These are phyloP conservation scores for Apiotrichum brassicae DNA, from an alignment of 1,284 basidiomycete genomes.

Conservation along the genomic window DNA sequence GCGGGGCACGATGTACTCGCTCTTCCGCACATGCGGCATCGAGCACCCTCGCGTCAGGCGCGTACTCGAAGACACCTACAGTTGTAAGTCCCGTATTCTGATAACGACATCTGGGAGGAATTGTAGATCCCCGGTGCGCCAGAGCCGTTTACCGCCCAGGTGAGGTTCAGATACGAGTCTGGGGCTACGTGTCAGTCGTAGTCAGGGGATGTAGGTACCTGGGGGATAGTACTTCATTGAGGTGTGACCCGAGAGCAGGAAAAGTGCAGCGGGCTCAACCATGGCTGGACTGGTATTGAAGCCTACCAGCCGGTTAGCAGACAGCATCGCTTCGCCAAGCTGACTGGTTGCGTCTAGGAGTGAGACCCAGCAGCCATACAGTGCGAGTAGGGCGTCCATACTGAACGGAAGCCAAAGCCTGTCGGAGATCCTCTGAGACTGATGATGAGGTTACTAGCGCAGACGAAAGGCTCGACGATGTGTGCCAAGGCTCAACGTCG, in stretches of 20 bases:
- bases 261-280: no score
- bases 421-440: no score
- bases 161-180: slow-evolving; percentile 17
- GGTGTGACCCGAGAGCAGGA: neutral
- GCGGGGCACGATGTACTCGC: slow-evolving; percentile 22
- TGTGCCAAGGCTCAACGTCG: no score
- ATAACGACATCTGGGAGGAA: slow-evolving; percentile 21
- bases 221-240: slow-evolving; percentile 7
- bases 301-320: no score
- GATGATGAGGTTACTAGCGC: no score
- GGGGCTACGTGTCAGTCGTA: slow-evolving; percentile 4
- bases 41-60: slow-evolving; percentile 13
- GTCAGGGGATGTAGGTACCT: neutral
- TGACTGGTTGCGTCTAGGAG: no score
- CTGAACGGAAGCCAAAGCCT: no score
- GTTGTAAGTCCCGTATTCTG: slow-evolving; percentile 32
- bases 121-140: slow-evolving; percentile 32
- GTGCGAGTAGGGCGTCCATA: no score
- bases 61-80: slow-evolving; percentile 15
- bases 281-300: no score
- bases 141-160: slow-evolving; percentile 21
- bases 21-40: slow-evolving; percentile 32
- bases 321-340: no score
- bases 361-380: no score
- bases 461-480: no score